Evolutionary conservation across 192 early-diverging fungal species (phyloP).

Genomic region (Mortierella claussenii): DNA sequence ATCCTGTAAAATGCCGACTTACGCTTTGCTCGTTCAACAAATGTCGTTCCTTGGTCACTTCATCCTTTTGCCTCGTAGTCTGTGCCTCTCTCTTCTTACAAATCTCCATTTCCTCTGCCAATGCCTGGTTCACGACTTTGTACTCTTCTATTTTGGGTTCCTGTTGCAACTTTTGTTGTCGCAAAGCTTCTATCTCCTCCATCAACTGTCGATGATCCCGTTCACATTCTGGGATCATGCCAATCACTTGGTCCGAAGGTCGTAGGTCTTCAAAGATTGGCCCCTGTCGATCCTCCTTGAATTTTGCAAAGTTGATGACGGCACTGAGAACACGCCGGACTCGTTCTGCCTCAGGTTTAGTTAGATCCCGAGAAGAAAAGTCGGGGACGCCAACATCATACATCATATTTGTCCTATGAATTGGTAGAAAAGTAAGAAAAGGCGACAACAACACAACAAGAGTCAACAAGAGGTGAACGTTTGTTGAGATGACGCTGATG

Average conservation of each 20-base stretch:
- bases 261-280: conserved; percentile 9
- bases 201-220: conserved; percentile 14
- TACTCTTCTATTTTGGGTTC: conserved; percentile 39
- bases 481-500: too few species aligned
- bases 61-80: conserved; percentile 14
- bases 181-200: conserved; percentile 13
- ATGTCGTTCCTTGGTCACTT: conserved; percentile 6
- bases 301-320: conserved; percentile 92
- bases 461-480: background rate
- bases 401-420: conserved; percentile 67
- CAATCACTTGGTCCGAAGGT: conserved; percentile 12
- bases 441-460: background rate
- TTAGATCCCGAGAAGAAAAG: conserved; percentile 81
- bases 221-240: conserved; percentile 6
- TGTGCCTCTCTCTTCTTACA: conserved; percentile 23
- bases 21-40: conserved; percentile 17
- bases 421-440: background rate
- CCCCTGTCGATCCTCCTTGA: conserved; percentile 76
- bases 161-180: conserved; percentile 17
- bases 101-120: conserved; percentile 24
- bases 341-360: conserved; percentile 78
- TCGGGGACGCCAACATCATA: conserved; percentile 76
- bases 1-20: too few species aligned
- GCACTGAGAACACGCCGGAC: conserved; percentile 80
- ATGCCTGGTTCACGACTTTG: conserved; percentile 16